These are phyloP conservation scores for Glycine tomentella DNA, from an alignment of 306 rosid species.

Conservation along the genomic window DNA sequence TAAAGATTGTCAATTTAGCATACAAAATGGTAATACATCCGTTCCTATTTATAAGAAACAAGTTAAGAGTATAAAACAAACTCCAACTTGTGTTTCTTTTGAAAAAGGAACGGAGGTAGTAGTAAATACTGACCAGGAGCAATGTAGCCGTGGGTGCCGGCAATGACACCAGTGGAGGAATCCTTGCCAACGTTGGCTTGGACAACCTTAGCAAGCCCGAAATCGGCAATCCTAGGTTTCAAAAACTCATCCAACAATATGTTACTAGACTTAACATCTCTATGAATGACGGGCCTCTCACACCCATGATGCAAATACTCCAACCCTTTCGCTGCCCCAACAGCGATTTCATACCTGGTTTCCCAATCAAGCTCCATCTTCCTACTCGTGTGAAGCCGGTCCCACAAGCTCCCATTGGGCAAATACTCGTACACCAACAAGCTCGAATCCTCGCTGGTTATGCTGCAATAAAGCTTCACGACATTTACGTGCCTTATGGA, in stretches of 20 bases:
- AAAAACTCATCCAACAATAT: constrained; percentile 84
- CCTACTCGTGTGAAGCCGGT: constrained; percentile 64
- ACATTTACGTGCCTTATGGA: constrained; percentile 93
- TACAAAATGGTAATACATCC: too few species aligned
- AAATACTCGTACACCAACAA: constrained; percentile 87
- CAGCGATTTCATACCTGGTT: constrained; percentile 75
- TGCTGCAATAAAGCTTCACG: constrained; percentile 90
- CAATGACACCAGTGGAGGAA: constrained; percentile 79
- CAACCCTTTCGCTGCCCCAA: constrained; percentile 91
- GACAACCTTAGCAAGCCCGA: constrained; percentile 88
- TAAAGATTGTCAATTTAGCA: too few species aligned
- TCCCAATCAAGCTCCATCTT: constrained; percentile 96
- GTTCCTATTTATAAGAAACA: too few species aligned
- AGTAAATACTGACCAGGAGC: constrained; percentile 77
- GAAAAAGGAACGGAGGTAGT: too few species aligned
- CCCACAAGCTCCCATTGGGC: constrained; percentile 95
- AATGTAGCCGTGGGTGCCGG: constrained; percentile 93
- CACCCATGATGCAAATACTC: constrained; percentile 91
- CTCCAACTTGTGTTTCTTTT: too few species aligned
- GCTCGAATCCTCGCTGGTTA: constrained; percentile 90
- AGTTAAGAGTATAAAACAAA: too few species aligned
- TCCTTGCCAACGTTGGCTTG: constrained; percentile 57
- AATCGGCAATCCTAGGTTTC: constrained; percentile 94
- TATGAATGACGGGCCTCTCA: constrained; percentile 79
- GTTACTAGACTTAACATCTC: constrained; percentile 94